Percentiles rank a stretch among this genome's conserved stretches.
phyloP scores from a whole-genome alignment of 176 grass and related monocot species.

The Guadua angustifolia region DNA sequence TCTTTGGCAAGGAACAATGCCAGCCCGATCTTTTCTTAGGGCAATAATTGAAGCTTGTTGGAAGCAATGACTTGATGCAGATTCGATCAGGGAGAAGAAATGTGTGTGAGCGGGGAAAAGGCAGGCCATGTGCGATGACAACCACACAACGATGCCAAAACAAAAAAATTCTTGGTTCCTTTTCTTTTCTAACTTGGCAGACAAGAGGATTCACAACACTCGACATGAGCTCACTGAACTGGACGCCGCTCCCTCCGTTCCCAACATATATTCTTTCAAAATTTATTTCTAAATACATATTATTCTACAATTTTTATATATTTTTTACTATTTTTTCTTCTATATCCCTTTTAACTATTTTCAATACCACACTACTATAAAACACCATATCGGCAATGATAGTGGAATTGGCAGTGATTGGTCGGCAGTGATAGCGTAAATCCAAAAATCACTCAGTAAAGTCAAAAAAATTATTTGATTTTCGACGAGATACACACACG shows the following conservation, averaged over 20 bases:
- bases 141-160: conserved; percentile 37
- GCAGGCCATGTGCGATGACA: conserved; percentile 57
- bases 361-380: too few species aligned
- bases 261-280: too few species aligned
- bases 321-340: too few species aligned
- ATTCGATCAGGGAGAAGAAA: conserved; percentile 13
- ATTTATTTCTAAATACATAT: too few species aligned
- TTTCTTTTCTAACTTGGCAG: neutral
- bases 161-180: neutral
- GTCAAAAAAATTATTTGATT: too few species aligned
- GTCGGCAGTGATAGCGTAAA: too few species aligned
- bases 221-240: conserved; percentile 20
- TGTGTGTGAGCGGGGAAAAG: conserved; percentile 10
- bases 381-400: too few species aligned
- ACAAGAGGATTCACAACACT: neutral
- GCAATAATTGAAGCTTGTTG: conserved; percentile 54
- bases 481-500: too few species aligned
- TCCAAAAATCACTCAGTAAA: too few species aligned
- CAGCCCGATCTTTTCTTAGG: conserved; percentile 25
- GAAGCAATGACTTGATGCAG: conserved; percentile 38
- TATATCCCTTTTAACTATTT: too few species aligned
- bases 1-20: conserved; percentile 29
- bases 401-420: too few species aligned
- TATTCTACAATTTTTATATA: too few species aligned
- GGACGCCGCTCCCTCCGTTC: neutral